Evolutionary conservation across 2,329 filamentous ascomycete genomes (phyloP).

Genomic region (Lasiodiplodia gonubiensis): DNA sequence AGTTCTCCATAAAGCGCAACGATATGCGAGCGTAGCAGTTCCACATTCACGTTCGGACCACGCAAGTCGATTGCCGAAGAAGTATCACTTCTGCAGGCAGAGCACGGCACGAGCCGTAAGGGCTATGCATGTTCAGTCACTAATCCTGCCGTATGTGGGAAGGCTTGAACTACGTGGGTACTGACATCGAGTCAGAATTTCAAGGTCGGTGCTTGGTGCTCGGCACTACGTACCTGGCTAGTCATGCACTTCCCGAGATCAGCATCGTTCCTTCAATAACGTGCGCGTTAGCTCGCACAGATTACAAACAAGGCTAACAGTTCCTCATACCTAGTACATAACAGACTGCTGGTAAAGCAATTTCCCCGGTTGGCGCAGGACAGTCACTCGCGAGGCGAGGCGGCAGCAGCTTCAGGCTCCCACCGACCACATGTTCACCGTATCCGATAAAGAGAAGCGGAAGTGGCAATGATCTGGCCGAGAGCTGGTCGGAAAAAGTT

Average conservation of each 20-base stretch:
- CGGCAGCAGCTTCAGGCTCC: neutral
- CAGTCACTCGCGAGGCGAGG: neutral
- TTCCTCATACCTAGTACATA: neutral
- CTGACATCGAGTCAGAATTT: neutral
- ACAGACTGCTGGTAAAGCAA: neutral
- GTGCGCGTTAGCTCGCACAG: neutral
- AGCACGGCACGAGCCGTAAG: too few species aligned
- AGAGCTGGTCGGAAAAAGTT: neutral
- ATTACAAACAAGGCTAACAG: neutral
- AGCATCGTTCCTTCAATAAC: neutral
- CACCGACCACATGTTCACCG: neutral
- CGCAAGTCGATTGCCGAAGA: too few species aligned
- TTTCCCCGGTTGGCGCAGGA: neutral
- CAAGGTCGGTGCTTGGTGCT: neutral
- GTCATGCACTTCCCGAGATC: neutral
- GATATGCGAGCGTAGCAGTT: too few species aligned
- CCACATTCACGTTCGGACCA: too few species aligned
- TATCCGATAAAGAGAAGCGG: neutral
- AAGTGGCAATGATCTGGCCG: neutral
- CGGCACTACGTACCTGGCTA: neutral
- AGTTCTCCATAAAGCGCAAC: too few species aligned
- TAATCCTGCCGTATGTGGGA: too few species aligned
- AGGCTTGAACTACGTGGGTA: too few species aligned
- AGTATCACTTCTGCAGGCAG: too few species aligned
- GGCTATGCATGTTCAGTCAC: too few species aligned